phyloP scores from a whole-genome alignment of 2,329 filamentous ascomycete genomes.

The Cryphonectria radicalis region DNA sequence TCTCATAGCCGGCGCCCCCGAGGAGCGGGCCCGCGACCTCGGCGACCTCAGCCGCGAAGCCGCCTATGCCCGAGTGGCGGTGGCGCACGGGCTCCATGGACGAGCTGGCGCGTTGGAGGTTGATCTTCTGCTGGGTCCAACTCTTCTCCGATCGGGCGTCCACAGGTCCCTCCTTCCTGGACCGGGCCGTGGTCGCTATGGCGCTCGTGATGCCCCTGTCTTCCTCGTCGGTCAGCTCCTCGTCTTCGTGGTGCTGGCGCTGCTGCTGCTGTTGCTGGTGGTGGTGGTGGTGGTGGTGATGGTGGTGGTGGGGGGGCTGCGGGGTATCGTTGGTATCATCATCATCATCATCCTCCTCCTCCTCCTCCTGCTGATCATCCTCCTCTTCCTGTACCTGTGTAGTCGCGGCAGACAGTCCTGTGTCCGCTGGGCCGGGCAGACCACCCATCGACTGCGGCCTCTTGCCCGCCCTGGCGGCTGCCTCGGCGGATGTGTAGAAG shows the following conservation, averaged over 20 bases:
- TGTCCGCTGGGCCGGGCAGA: slow-evolving; percentile 35
- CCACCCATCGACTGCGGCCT: slow-evolving; percentile 49
- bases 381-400: slow-evolving; percentile 33
- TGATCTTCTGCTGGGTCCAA: slow-evolving; percentile 75
- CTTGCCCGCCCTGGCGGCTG: slow-evolving; percentile 32
- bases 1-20: slow-evolving; percentile 60
- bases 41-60: slow-evolving; percentile 40
- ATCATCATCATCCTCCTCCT: not conserved
- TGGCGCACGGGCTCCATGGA: slow-evolving; percentile 69
- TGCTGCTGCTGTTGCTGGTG: too few species aligned
- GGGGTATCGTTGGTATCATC: not conserved
- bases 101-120: slow-evolving; percentile 74
- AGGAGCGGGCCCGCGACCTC: slow-evolving; percentile 52
- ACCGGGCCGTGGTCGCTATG: slow-evolving; percentile 29
- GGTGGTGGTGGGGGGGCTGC: not conserved
- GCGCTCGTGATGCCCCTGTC: slow-evolving; percentile 43
- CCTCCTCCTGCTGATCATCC: slow-evolving; percentile 35
- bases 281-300: too few species aligned
- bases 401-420: slow-evolving; percentile 18
- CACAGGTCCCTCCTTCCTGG: slow-evolving; percentile 44
- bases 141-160: slow-evolving; percentile 59
- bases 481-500: slow-evolving; percentile 49
- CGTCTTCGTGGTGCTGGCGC: slow-evolving; percentile 30
- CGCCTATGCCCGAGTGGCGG: slow-evolving; percentile 39
- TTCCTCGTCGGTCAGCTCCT: slow-evolving; percentile 41